Evolutionary conservation across 129 eudicot species (phyloP).

Genomic region (Oenanthe sinensis): DNA sequence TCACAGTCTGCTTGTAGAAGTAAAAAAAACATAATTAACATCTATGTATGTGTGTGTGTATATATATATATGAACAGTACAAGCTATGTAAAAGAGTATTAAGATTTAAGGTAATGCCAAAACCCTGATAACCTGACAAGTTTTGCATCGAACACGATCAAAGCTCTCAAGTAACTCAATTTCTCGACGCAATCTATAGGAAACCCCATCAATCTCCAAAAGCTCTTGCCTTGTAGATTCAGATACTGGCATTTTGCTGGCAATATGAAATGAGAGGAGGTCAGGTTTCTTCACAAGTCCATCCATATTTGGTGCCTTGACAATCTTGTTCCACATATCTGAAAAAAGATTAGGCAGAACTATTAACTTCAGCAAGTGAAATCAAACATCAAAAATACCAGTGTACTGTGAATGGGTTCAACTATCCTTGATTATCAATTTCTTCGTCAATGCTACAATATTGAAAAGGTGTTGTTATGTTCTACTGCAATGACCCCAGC

Average conservation of each 20-base stretch:
- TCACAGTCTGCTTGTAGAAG: constrained; percentile 35
- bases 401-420: background rate
- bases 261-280: constrained; percentile 80
- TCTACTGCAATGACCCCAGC: too few relatives aligned
- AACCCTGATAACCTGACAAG: constrained; percentile 53
- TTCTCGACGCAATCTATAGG: constrained; percentile 85
- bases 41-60: too few relatives aligned
- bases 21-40: background rate
- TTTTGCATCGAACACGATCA: constrained; percentile 79
- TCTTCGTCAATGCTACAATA: background rate
- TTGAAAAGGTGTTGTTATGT: background rate
- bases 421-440: background rate
- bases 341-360: constrained; percentile 16
- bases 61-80: background rate
- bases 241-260: constrained; percentile 89
- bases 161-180: constrained; percentile 90
- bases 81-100: background rate
- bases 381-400: background rate
- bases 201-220: constrained; percentile 82
- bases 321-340: constrained; percentile 84
- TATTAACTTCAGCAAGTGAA: background rate
- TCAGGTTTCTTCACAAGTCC: constrained; percentile 64
- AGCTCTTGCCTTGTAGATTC: constrained; percentile 91
- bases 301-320: constrained; percentile 80
- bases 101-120: background rate